Percentiles rank a stretch among this genome's conserved stretches.
These are phyloP conservation scores for Calocybe gambosa DNA, from an alignment of 1,284 basidiomycete genomes.

Conservation along the genomic window DNA sequence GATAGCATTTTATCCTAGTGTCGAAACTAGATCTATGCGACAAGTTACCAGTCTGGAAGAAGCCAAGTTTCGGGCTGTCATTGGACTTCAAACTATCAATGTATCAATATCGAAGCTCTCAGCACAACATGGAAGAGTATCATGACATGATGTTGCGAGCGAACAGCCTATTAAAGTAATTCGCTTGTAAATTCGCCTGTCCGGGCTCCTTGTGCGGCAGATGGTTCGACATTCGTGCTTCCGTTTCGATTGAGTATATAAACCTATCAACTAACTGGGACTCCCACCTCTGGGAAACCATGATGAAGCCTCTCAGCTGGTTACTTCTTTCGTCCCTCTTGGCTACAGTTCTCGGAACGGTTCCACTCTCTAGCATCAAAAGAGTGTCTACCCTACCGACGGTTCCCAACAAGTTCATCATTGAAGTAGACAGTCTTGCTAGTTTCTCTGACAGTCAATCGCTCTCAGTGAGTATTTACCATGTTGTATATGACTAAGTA, in stretches of 20 bases:
- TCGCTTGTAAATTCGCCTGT: background rate
- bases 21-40: no score
- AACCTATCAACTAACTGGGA: background rate
- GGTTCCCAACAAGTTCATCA: slow-evolving; percentile 45
- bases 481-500: background rate
- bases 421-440: slow-evolving; percentile 38
- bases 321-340: slow-evolving; percentile 21
- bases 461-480: slow-evolving; percentile 12
- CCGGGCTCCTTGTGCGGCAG: background rate
- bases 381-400: slow-evolving; percentile 28
- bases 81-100: no score
- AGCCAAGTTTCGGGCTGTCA: no score
- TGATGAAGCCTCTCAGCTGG: slow-evolving; percentile 27
- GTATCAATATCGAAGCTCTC: background rate
- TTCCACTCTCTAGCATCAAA: slow-evolving; percentile 29
- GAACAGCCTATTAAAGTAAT: background rate
- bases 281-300: slow-evolving; percentile 9
- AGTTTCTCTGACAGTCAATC: slow-evolving; percentile 34
- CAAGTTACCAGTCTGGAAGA: no score
- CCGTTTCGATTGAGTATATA: slow-evolving; percentile 3
- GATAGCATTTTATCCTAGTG: no score
- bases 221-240: slow-evolving; percentile 4
- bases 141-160: slow-evolving; percentile 1
- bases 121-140: background rate
- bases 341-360: slow-evolving; percentile 14